Evolutionary conservation across 352 stramenopile species (phyloP), one percentile per base, ranked within the genome.

Genomic region (Phytophthora syringae): DNA sequence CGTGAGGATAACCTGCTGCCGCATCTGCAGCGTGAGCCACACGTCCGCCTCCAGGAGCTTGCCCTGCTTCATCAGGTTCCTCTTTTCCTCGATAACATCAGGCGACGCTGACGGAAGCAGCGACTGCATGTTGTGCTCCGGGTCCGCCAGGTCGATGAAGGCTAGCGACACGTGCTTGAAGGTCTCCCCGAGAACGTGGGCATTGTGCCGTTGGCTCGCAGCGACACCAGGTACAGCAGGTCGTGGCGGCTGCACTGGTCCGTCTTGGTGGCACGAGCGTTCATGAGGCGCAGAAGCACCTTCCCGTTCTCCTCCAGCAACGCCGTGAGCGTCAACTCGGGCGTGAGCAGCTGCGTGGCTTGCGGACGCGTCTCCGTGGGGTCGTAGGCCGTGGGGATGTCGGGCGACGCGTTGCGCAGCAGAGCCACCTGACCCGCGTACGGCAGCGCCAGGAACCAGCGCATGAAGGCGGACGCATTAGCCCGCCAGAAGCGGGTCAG

Each of bases 11-110:
- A 92, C 79, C 48, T 93, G 86, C 65, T 95, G 86, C 20, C 86
- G 84, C 86, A 95, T 95, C 54, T 95, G 86, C 30, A 95, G 71
- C 25, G 86, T 85, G 40, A 95, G 74, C 84, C 84, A 95, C 36
- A 95, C 86, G 56, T 95, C 86, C 1, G 86, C 86, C 52, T 95
- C 86, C 53, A 95, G 85, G 22, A 95, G 79, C 22, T 84, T 84
- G 49, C 84, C 82, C 62, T 89, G 75, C 25, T 80, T 72, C 22
- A 95, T 91, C 24, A 92, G 66, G 48, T 69, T 66, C 42, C 85
- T 79, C 71, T 90, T 93, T 48, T 85, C 70, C 7, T 85, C 73
- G 1, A 93, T 67, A 5, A 88, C 21, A 13, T 77, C 72, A 0
- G 74, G 48, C 0, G 82, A 90, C 10, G 78, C 86, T 1, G 86